Base-by-base conservation (phyloP, 305 asterid genomes). In the Fraxinus albicans region DNA sequence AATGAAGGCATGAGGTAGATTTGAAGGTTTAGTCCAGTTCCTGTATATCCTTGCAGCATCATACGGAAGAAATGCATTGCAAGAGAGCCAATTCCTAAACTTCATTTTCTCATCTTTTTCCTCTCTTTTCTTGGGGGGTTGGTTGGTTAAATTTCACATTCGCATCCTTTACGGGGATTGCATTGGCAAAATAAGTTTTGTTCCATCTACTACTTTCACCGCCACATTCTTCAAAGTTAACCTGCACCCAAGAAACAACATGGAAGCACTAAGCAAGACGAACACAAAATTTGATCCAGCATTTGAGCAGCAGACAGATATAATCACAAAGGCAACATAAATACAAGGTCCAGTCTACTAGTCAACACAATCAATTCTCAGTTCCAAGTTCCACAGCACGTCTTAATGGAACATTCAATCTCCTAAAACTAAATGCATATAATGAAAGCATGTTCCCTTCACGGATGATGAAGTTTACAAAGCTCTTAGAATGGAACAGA, bases 211-310 rank as follows among this genome's bases (percentile, higher is more conserved):
- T 53, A 40, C 36, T 36, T 21, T 65, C 34, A 25, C 34, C 33
- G 27, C n/a, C 73, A 25, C 73, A 25, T 65, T 65, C 73, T 78
- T 47, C 80, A 85, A 84, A 83, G 25, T 31, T 77, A 35, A 77
- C 81, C 88, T 86, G 88, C 84, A 75, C 19, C 65, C 36, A 34
- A 33, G 29, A 42, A 80, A 58, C 4, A 63, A 47, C 15, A 65
- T 50, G 35, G 53, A 34, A 76, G 72, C 60, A 19, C 50, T 25
- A 6, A 21, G 23, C 47, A 65, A 25, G 40, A 65, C 8, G 10
- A 36, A 65, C 8, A 21, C 63, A 23, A 47, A 63, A 65, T 23
- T 21, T 65, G 15, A 63, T 63, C 31, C 17, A 63, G 31, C 33
- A 21, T 23, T 63, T 63, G 73, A 23, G 73, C 73, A 8, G 73